A percentile compares a stretch with the other conserved stretches of the same genome.
Conservation (phyloP, 2,329 filamentous ascomycete species). For the Nigrospora sphaerica region DNA sequence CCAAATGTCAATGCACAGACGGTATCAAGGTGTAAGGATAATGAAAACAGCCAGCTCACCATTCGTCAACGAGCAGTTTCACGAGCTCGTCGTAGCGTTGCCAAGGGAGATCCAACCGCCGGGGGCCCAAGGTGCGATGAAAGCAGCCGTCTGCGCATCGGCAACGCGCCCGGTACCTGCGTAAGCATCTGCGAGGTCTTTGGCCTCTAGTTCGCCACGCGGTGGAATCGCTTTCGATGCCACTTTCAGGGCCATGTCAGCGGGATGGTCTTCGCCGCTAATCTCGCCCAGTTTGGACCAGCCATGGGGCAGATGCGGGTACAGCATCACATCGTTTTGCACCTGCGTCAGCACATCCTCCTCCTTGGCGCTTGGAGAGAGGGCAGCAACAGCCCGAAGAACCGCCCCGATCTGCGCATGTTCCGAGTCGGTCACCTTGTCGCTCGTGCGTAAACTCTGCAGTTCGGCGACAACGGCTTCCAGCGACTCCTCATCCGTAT, state of each 20-base stretch:
- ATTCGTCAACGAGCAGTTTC: background rate
- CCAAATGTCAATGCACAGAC: no score
- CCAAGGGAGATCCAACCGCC: conserved; percentile 57
- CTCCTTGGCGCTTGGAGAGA: conserved; percentile 41
- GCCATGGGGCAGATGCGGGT: conserved; percentile 70
- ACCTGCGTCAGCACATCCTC: conserved; percentile 55
- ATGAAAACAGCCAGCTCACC: background rate
- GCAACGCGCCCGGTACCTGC: conserved; percentile 62
- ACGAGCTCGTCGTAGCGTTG: conserved; percentile 21
- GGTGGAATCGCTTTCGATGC: conserved; percentile 70
- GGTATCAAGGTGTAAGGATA: background rate
- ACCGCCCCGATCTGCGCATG: conserved; percentile 67
- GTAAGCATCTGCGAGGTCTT: conserved; percentile 66
- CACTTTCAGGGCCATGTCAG: conserved; percentile 77
- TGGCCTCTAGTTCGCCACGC: conserved; percentile 57
- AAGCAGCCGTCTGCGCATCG: conserved; percentile 70
- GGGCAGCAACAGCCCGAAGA: conserved; percentile 63
- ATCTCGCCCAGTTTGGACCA: conserved; percentile 69
- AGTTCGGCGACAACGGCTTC: conserved; percentile 78
- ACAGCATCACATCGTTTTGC: conserved; percentile 71
- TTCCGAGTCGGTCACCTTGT: conserved; percentile 55
- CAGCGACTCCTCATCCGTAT: conserved; percentile 70
- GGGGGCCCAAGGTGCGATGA: conserved; percentile 73
- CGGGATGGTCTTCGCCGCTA: conserved; percentile 45
- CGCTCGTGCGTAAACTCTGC: conserved; percentile 60